Evolutionary conservation across 2,329 filamentous ascomycete species (phyloP), one percentile per base, ranked within the genome.

Genomic region (Thelonectria olida): DNA sequence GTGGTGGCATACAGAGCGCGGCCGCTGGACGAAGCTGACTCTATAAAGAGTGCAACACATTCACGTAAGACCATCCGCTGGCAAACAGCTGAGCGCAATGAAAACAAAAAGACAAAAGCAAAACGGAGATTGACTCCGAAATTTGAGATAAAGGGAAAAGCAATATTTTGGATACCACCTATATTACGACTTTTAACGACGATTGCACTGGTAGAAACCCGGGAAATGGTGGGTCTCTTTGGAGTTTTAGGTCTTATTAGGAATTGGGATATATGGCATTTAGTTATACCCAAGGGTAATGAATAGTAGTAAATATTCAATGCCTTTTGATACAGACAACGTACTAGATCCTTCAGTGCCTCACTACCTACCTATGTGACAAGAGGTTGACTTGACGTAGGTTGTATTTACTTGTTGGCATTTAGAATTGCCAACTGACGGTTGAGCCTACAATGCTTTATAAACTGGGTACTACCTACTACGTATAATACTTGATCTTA

Each of bases 1-100:
- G 17, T 84, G 82, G 82, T 83, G 78, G 77, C 82, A 84, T 53
- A 81, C 80, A 1, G 82, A 85, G 68, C 75, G 82, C 27, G 80
- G 77, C 12, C 74, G 81, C 38, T 84, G 82, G 81, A 71, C 64
- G 27, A 70, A 63, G 42, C 44, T 75, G 10, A 58, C 68, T 39
- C 67, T 76, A 7, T 67, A 51, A 54, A 54, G 22, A 49, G 49
- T 12, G 27, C 27, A 36, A 28, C 22, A 25, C n/a, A 31, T 12
- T 8, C 15, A 10, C 22, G 38, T 19, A 7, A 39, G 38, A 39
- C 38, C 7, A 5, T 15, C 5, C 13, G 34, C 10, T 5, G 13
- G n/a, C 34, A 15, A 13, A 38, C 34, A 38, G 25, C 25, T 6
- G 13, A 31, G 13, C 6, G 27, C 6, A 31, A 4, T 4, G 10